Evolutionary conservation across 2,329 filamentous ascomycete species (phyloP).

Genomic region (Chlorencoelia australis): DNA sequence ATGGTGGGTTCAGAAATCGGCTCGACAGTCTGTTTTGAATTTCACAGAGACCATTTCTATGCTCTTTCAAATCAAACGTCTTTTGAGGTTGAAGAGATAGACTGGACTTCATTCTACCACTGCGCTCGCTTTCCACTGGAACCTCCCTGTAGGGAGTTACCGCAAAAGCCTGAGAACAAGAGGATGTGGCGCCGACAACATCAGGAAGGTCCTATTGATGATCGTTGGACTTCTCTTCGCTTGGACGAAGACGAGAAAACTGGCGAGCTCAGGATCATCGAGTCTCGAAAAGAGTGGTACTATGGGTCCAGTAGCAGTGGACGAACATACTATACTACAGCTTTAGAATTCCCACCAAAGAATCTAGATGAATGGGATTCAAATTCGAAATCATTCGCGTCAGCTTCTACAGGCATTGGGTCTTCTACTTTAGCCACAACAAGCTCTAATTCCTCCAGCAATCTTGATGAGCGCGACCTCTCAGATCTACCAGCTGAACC

Average conservation of each 20-base stretch:
- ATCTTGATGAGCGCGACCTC: conserved; percentile 3
- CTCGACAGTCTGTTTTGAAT: conserved; percentile 60
- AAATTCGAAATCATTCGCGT: conserved; percentile 1
- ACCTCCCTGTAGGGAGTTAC: conserved; percentile 29
- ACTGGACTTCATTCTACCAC: conserved; percentile 61
- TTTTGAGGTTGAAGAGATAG: conserved; percentile 50
- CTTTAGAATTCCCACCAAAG: conserved; percentile 34
- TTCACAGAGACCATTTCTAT: conserved; percentile 57
- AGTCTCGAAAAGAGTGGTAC: conserved; percentile 60
- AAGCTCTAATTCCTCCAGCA: not conserved
- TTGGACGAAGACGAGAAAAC: conserved; percentile 50
- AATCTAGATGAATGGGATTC: not conserved
- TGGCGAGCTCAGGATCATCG: conserved; percentile 50
- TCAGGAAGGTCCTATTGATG: conserved; percentile 60
- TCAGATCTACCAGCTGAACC: conserved; percentile 18
- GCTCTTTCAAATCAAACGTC: conserved; percentile 56
- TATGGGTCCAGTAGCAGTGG: conserved; percentile 45
- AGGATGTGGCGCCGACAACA: conserved; percentile 57
- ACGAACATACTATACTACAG: conserved; percentile 55
- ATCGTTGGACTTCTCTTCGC: conserved; percentile 60
- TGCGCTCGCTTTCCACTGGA: conserved; percentile 52
- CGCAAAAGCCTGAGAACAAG: conserved; percentile 35
- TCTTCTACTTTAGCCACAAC: conserved; percentile 3
- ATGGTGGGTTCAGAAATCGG: conserved; percentile 57
- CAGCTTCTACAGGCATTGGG: conserved; percentile 5